Evolutionary conservation across 1,284 basidiomycete genomes (phyloP).

Genomic region (Sanghuangporus weigelae): DNA sequence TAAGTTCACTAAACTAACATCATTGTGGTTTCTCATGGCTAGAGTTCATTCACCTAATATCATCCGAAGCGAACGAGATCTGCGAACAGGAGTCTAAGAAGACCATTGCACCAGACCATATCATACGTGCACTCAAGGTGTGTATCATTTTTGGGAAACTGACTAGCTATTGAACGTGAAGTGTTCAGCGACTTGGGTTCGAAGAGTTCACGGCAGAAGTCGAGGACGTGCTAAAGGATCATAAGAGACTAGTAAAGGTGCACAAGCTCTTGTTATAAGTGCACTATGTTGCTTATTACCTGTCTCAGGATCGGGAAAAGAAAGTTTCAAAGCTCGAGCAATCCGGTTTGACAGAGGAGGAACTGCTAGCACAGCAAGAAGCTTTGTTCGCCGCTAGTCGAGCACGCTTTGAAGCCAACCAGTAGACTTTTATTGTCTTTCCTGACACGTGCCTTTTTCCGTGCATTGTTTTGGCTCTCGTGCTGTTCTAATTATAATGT

Average conservation of each 20-base stretch:
- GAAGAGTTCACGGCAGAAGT: slow-evolving; percentile 85
- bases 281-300: slow-evolving; percentile 4
- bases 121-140: slow-evolving; percentile 88
- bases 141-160: slow-evolving; percentile 19
- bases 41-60: slow-evolving; percentile 99
- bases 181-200: slow-evolving; percentile 80
- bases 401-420: slow-evolving; percentile 56
- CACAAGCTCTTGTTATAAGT: slow-evolving; percentile 14
- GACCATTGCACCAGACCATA: slow-evolving; percentile 98
- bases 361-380: slow-evolving; percentile 86
- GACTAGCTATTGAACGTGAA: slow-evolving; percentile 14
- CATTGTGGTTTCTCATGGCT: slow-evolving; percentile 3
- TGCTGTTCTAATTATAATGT: slow-evolving; percentile 8
- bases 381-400: slow-evolving; percentile 87
- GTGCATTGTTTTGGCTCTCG: neutral
- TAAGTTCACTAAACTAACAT: neutral
- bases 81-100: slow-evolving; percentile 99
- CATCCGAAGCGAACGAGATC: slow-evolving; percentile 96
- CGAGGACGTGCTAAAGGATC: slow-evolving; percentile 88
- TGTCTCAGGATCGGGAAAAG: slow-evolving; percentile 71
- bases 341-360: slow-evolving; percentile 88
- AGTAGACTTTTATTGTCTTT: slow-evolving; percentile 30
- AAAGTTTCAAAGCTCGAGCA: slow-evolving; percentile 87
- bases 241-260: slow-evolving; percentile 93
- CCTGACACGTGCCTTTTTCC: neutral